phyloP scores from a whole-genome alignment of 176 grass and related monocot genomes.

The Olyra latifolia region DNA sequence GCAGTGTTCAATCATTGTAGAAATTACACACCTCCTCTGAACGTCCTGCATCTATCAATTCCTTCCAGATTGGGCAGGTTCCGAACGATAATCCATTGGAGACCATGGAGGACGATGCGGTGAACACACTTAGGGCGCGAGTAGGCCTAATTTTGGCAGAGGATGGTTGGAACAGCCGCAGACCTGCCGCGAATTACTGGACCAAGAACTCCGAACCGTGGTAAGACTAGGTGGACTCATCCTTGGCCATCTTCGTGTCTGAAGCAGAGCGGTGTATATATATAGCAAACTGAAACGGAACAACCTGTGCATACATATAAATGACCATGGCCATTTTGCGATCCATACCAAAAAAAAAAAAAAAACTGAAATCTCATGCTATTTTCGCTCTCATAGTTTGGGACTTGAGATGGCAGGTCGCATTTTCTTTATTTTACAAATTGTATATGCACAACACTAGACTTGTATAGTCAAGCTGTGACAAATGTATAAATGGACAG shows the following conservation, averaged over 20 bases:
- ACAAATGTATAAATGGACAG: neutral
- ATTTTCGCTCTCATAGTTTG: neutral
- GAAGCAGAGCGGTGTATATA: neutral
- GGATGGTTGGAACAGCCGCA: constrained; percentile 62
- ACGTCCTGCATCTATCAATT: neutral
- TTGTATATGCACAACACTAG: neutral
- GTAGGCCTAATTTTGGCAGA: constrained; percentile 68
- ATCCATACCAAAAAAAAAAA: neutral
- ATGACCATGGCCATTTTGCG: neutral
- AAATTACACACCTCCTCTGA: neutral
- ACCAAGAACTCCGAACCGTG: constrained; percentile 73
- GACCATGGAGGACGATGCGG: constrained; percentile 55
- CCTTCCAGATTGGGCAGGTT: constrained; percentile 37
- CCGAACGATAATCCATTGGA: constrained; percentile 37
- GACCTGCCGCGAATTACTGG: constrained; percentile 52
- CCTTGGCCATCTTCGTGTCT: neutral
- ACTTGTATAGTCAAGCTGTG: neutral
- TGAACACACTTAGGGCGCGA: constrained; percentile 47
- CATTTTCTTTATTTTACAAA: neutral
- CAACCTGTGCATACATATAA: constrained; percentile 33
- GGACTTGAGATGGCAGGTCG: neutral
- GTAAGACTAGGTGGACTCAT: constrained; percentile 51
- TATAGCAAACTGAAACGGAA: neutral
- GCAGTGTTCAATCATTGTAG: neutral
- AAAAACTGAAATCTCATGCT: neutral